Percentiles rank a stretch among this genome's conserved stretches.
phyloP scores from a whole-genome alignment of 1,139 yeast genomes.

The Yamadazyma pseudoaaseri region DNA sequence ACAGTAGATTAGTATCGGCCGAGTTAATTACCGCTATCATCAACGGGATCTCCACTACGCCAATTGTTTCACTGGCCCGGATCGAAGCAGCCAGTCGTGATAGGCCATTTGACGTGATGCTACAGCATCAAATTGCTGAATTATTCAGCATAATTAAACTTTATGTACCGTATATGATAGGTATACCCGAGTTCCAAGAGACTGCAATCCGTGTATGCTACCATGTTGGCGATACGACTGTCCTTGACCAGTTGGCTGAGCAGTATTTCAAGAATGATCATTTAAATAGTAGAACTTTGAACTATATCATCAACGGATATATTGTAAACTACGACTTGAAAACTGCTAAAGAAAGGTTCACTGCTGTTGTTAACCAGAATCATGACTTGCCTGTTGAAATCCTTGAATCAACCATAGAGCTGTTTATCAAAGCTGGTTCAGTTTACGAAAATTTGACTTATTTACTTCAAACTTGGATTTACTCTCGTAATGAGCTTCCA shows the following conservation, averaged over 20 bases:
- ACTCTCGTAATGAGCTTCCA: conserved; percentile 22
- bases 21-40: no score
- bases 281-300: conserved; percentile 21
- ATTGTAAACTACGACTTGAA: conserved; percentile 35
- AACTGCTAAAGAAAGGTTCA: conserved; percentile 24
- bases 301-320: conserved; percentile 30
- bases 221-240: conserved; percentile 9
- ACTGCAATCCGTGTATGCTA: conserved; percentile 10
- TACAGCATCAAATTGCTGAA: neutral
- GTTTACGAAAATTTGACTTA: conserved; percentile 31
- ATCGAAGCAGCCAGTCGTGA: conserved; percentile 4
- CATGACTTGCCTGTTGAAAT: conserved; percentile 22
- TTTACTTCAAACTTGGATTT: conserved; percentile 30
- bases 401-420: conserved; percentile 25
- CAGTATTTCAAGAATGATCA: conserved; percentile 7
- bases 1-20: no score
- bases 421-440: conserved; percentile 27
- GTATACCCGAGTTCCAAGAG: conserved; percentile 10
- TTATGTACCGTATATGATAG: conserved; percentile 6
- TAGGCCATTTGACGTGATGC: conserved; percentile 1
- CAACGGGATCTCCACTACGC: no score
- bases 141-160: conserved; percentile 4
- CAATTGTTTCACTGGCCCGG: no score
- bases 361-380: conserved; percentile 9
- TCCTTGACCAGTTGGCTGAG: conserved; percentile 6